Evolutionary conservation across 2,329 filamentous ascomycete genomes (phyloP).

Genomic region (Fusarium drepaniforme): DNA sequence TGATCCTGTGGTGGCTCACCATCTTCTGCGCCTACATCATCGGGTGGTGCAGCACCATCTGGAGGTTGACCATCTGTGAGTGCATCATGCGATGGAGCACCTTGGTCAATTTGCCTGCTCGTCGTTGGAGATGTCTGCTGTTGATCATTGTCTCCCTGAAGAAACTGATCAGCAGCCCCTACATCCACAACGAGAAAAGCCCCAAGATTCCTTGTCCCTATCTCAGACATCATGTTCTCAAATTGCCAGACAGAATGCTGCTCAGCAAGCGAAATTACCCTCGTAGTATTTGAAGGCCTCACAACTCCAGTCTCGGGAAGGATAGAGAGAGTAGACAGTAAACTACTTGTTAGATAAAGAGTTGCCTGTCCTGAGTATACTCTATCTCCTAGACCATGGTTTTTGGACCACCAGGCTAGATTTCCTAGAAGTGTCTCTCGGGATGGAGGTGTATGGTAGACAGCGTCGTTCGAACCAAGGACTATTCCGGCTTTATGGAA

Average conservation of each 20-base stretch:
- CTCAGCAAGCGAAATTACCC: constrained; percentile 45
- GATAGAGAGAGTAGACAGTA: constrained; percentile 17
- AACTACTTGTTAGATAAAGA: constrained; percentile 27
- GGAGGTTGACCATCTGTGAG: not conserved
- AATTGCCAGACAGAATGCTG: constrained; percentile 42
- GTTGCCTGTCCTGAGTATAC: constrained; percentile 29
- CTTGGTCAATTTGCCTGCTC: not conserved
- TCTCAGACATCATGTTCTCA: constrained; percentile 36
- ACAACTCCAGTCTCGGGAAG: constrained; percentile 19
- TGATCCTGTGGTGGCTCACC: not conserved
- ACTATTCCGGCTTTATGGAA: constrained; percentile 33
- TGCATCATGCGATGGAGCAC: not conserved
- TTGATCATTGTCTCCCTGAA: not conserved
- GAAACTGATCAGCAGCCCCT: constrained; percentile 2
- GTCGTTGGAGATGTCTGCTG: not conserved
- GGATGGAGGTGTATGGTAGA: constrained; percentile 25
- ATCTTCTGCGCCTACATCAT: not conserved
- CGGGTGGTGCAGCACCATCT: too few species aligned
- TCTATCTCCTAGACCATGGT: constrained; percentile 24
- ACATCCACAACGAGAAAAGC: constrained; percentile 44
- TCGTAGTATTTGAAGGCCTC: constrained; percentile 42
- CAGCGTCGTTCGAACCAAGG: constrained; percentile 26
- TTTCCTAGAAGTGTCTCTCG: constrained; percentile 29
- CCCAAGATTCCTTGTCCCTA: constrained; percentile 15
- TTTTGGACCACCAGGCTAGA: constrained; percentile 23